Evolutionary conservation across 805 yeast genomes (phyloP), one percentile per base, ranked within the genome.

Genomic region (Zygoascus flipseniorum): DNA sequence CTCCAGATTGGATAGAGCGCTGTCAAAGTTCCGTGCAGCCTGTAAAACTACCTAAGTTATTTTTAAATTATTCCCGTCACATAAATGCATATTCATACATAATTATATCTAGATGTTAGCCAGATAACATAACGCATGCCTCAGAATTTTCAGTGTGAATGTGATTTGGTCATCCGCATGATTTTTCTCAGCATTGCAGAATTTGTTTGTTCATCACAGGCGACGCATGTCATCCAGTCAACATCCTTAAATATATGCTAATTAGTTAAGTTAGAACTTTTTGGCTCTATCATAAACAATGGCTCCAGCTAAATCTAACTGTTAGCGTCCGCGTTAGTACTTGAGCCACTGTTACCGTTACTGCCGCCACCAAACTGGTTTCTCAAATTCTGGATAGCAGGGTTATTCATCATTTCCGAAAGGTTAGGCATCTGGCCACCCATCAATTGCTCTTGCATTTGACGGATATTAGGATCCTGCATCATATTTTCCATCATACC

Each of bases 401-500:
- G 96, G 69, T 89, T 85, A 69, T 81, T 85, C 87, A 89, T 80
- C 66, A 89, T 63, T 48, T 84, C 87, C 43, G 78, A 73, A 68
- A 89, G 67, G 60, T 77, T 80, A 52, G 89, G 89, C 67, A 62
- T 59, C 73, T 84, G 54, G 52, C 82, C 72, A 28, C 86, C 83
- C 47, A 52, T 53, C 68, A 88, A 74, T 55, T 76, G 79, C 60
- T 81, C 81, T 46, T 96, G 96, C 96, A 90, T 86, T 66, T 83
- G 85, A 65, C 81, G 82, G 28, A 89, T 66, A 60, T 82, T 79
- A 18, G 97, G 97, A 69, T 88, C 86, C 69, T 72, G 80, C 87
- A 90, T 79, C 66, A 90, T 71, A 48, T 81, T 80, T 56, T 72
- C 75, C 75, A 89, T 71, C 48, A 93, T 88, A 37, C 73, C 77